Conservation (phyloP, 768 basidiomycete genomes). For the Xerocomus brunneocitrinus region DNA sequence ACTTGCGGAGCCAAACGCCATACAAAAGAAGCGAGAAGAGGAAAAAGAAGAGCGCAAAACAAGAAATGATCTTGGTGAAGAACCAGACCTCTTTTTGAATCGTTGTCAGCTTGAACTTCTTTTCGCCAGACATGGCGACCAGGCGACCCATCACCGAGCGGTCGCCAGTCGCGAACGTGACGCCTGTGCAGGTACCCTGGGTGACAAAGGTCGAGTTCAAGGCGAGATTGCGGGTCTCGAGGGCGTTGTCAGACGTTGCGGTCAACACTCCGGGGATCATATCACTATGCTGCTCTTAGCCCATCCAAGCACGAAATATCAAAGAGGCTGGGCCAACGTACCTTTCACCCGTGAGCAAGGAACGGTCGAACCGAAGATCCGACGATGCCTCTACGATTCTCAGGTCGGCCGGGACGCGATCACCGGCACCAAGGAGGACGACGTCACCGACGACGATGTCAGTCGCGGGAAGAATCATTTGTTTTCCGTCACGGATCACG, state of each 20-base stretch:
- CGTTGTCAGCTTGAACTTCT: slow-evolving; percentile 43
- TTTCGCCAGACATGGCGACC: slow-evolving; percentile 47
- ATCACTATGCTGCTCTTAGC: slow-evolving; percentile 24
- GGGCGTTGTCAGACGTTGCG: slow-evolving; percentile 45
- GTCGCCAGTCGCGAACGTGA: slow-evolving; percentile 41
- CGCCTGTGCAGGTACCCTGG: slow-evolving; percentile 38
- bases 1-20: slow-evolving; percentile 39
- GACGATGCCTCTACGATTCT: slow-evolving; percentile 49
- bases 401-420: slow-evolving; percentile 57
- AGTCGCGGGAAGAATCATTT: slow-evolving; percentile 44
- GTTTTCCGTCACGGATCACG: slow-evolving; percentile 47
- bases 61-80: slow-evolving; percentile 51
- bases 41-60: slow-evolving; percentile 35
- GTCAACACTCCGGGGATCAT: slow-evolving; percentile 43
- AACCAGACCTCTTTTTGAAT: slow-evolving; percentile 47
- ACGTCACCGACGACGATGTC: slow-evolving; percentile 58
- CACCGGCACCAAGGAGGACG: slow-evolving; percentile 48
- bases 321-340: slow-evolving; percentile 9
- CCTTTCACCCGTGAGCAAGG: slow-evolving; percentile 51
- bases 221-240: slow-evolving; percentile 45
- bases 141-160: slow-evolving; percentile 49
- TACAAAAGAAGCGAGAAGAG: slow-evolving; percentile 36
- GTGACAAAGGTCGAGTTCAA: slow-evolving; percentile 42
- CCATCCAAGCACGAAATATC: not conserved
- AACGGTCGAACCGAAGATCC: slow-evolving; percentile 50